Evolutionary conservation across 192 early-diverging fungal species (phyloP).

Genomic region (Coemansia sp.): DNA sequence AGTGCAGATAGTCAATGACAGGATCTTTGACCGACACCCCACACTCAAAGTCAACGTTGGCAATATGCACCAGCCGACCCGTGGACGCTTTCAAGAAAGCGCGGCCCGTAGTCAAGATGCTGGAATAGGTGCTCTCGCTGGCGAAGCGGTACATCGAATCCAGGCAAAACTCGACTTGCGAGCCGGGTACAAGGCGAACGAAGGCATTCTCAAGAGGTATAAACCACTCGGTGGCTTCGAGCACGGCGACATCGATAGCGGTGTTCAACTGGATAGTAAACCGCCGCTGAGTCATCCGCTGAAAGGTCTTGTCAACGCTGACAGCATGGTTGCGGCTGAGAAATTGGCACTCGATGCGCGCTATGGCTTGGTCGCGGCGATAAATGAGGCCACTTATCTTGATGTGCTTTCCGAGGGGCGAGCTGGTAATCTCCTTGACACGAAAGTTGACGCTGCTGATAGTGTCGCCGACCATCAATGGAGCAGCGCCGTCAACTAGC

Average conservation of each 20-base stretch:
- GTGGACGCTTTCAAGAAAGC: constrained; percentile 55
- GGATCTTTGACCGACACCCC: constrained; percentile 68
- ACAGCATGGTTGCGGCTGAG: constrained; percentile 64
- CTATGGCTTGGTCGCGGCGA: constrained; percentile 58
- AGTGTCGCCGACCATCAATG: constrained; percentile 67
- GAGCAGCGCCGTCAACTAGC: constrained; percentile 59
- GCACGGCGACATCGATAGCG: constrained; percentile 69
- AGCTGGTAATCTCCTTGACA: constrained; percentile 76
- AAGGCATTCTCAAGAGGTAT: constrained; percentile 12
- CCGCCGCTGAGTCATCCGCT: constrained; percentile 61
- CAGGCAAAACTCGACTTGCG: constrained; percentile 76
- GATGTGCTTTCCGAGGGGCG: constrained; percentile 76
- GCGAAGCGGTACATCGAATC: constrained; percentile 66
- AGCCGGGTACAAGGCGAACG: constrained; percentile 49
- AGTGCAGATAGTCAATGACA: constrained; percentile 76
- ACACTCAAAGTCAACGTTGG: constrained; percentile 68
- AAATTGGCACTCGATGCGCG: constrained; percentile 73
- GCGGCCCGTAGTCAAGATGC: constrained; percentile 68
- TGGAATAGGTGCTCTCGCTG: constrained; percentile 57
- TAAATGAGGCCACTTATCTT: constrained; percentile 2
- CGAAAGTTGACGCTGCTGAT: constrained; percentile 63
- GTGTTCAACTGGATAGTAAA: constrained; percentile 63
- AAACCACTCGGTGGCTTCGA: constrained; percentile 85
- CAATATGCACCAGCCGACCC: constrained; percentile 69
- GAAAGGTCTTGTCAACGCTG: constrained; percentile 69